Evolutionary conservation across 768 basidiomycete genomes (phyloP), one percentile per base, ranked within the genome.

Genomic region (Tubosaeta sp.): DNA sequence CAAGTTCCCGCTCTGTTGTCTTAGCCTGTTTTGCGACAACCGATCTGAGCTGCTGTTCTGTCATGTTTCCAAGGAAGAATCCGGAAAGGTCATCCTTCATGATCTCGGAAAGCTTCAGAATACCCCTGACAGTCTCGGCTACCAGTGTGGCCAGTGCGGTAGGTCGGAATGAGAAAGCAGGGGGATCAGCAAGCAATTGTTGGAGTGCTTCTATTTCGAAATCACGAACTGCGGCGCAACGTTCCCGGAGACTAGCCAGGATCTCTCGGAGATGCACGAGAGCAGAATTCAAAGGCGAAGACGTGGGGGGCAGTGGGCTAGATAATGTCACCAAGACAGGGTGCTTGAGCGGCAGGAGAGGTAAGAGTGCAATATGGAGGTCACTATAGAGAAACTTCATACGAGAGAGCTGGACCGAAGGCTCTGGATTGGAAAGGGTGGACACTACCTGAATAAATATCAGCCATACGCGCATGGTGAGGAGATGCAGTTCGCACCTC

Each of bases 1-100:
- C 73, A 25, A 82, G 56, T 30, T 77, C 73, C 50, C 80, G 73
- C 65, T 88, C 87, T 41, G 73, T 71, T 11, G 60, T 58, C 52
- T 71, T 77, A 2, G 86, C 84, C 56, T 86, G 77, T 29, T 75
- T 73, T 7, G 64, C 63, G 27, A 88, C 66, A 13, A 81, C 60
- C 4, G 64, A 70, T 18, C 63, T 65, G 22, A 87, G 72, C 48
- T 90, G 79, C 32, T 70, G 61, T 59, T 90, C 87, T 21, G 78
- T 74, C 83, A 88, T 84, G 32, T 72, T 73, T 18, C 84, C 85
- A 1, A 87, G 61, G 11, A 86, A 71, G 43, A 84, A 80, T 49
- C 81, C 75, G 11, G 81, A 83, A 31, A 89, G 72, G 58, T 89
- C 87, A 25, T 76, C 70, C 61, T 81, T 85, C 83, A 90, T 85